These are phyloP conservation scores for Claviceps fusiformis DNA, from an alignment of 2,329 filamentous ascomycete genomes.

Conservation along the genomic window DNA sequence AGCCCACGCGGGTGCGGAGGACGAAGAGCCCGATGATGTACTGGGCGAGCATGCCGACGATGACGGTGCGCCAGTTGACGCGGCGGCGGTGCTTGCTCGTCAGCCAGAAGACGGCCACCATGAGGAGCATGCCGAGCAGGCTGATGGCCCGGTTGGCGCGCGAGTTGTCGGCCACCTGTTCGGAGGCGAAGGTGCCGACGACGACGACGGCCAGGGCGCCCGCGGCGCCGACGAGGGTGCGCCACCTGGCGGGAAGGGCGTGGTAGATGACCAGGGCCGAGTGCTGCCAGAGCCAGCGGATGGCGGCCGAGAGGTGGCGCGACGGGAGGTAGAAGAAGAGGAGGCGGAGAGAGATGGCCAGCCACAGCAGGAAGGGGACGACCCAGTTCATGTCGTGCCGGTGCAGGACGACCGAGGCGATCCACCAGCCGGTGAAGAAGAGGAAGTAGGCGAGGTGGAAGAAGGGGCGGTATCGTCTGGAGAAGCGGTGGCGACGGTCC, in stretches of 20 bases:
- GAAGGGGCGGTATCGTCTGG: conserved; percentile 30
- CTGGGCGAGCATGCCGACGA: conserved; percentile 78
- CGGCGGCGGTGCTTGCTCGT: conserved; percentile 56
- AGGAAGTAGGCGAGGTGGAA: conserved; percentile 32
- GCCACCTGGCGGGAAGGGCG: conserved; percentile 52
- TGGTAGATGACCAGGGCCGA: conserved; percentile 45
- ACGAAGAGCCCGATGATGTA: conserved; percentile 85
- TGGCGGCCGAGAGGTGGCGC: conserved; percentile 49
- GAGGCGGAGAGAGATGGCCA: conserved; percentile 59
- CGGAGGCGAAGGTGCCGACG: conserved; percentile 62
- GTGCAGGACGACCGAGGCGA: conserved; percentile 60
- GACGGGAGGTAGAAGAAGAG: conserved; percentile 62
- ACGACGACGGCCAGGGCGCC: conserved; percentile 59
- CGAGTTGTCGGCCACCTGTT: conserved; percentile 62
- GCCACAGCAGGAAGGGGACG: conserved; percentile 70
- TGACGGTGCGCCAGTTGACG: conserved; percentile 66
- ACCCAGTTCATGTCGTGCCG: conserved; percentile 65
- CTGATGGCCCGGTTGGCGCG: conserved; percentile 68
- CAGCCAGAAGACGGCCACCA: conserved; percentile 51
- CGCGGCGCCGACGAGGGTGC: conserved; percentile 47
- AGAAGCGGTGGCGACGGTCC: conserved; percentile 21
- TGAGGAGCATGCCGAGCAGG: conserved; percentile 62
- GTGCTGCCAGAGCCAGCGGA: conserved; percentile 54
- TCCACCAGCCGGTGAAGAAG: conserved; percentile 54
- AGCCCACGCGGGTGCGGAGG: conserved; percentile 64